phyloP scores from a whole-genome alignment of 2,329 filamentous ascomycete species.

The Stagonosporopsis vannaccii region DNA sequence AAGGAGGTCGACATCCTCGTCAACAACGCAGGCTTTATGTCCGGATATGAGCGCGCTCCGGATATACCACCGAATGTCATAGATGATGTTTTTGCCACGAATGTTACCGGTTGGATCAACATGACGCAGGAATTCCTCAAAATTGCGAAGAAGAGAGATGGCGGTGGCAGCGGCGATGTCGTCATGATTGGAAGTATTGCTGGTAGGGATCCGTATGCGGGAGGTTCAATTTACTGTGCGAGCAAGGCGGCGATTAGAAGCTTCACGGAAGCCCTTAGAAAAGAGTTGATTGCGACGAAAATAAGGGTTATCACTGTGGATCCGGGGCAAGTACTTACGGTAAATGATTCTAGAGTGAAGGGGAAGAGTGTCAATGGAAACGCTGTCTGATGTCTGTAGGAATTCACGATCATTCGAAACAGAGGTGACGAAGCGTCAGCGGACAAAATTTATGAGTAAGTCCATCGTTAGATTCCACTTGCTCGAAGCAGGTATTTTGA shows the following conservation, averaged over 20 bases:
- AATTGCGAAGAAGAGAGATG: conserved; percentile 71
- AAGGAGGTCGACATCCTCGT: conserved; percentile 84
- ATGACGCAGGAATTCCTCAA: conserved; percentile 90
- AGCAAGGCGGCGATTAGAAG: conserved; percentile 86
- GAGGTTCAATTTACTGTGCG: conserved; percentile 81
- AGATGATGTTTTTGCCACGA: conserved; percentile 83
- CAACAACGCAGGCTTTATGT: conserved; percentile 95
- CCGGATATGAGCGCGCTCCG: conserved; percentile 81
- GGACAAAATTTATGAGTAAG: conserved; percentile 78
- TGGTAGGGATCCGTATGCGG: conserved; percentile 80
- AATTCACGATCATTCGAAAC: conserved; percentile 86
- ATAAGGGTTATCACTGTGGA: conserved; percentile 87
- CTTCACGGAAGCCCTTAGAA: conserved; percentile 81
- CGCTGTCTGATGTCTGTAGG: conserved; percentile 40
- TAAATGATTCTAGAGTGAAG: conserved; percentile 4
- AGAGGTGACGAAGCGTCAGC: conserved; percentile 85
- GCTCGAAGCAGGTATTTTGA: conserved; percentile 7
- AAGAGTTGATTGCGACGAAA: conserved; percentile 78
- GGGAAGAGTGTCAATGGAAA: not conserved
- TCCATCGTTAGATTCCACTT: not conserved
- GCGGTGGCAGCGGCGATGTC: conserved; percentile 84
- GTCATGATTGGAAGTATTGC: conserved; percentile 93
- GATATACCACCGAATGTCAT: conserved; percentile 82
- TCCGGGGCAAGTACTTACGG: conserved; percentile 86
- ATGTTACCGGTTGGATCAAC: conserved; percentile 90